Base-by-base conservation (phyloP, 2,329 filamentous ascomycete species). In the Cercospora citrullina region DNA sequence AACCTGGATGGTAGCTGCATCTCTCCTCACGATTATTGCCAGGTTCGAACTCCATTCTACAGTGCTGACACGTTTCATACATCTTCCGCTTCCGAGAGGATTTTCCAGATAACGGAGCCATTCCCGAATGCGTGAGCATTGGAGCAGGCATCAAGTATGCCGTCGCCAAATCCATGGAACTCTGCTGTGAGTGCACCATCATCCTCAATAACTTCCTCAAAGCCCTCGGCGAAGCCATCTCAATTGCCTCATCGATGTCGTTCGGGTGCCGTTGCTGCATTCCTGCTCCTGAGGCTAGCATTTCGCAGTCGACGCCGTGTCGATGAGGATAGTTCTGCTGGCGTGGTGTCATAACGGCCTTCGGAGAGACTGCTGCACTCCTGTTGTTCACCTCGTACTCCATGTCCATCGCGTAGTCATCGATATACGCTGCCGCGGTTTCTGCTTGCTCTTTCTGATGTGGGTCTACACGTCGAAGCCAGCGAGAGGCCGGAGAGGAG, bases 181-280 rank as follows among this genome's bases (percentile, higher is more conserved):
- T 45, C 36, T 63, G 66, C 21, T 65, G 66, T 1, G 66, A 65
- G n/a, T 68, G 61, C 12, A 65, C 66, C 66, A 68, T 68, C 63
- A 65, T 68, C 10, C 66, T 63, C 9, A 68, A 59, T 18, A 68
- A 48, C 14, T 53, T 59, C 23, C 66, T 63, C n/a, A 68, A 42
- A 4, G 63, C 63, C 21, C 63, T 30, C 18, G 63, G 62, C 4
- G 66, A 65, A 18, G 66, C 62, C 30, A 48, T 53, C 14, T 68
- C 62, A n/a, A 68, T 68, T 16, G 66, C 66, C 10, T 53, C 33
- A n/a, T 68, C 61, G 14, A 61, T 60, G 51, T 51, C 42, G 3
- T 36, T 23, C 5, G 60, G 26, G n/a, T 63, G 23, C 4, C 14
- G 12, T 10, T n/a, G 16, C 9, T 51, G 65, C 23, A 23, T 28